These are phyloP conservation scores for Nothomitra cinnamomea DNA, from an alignment of 2,329 filamentous ascomycete species.

Conservation along the genomic window DNA sequence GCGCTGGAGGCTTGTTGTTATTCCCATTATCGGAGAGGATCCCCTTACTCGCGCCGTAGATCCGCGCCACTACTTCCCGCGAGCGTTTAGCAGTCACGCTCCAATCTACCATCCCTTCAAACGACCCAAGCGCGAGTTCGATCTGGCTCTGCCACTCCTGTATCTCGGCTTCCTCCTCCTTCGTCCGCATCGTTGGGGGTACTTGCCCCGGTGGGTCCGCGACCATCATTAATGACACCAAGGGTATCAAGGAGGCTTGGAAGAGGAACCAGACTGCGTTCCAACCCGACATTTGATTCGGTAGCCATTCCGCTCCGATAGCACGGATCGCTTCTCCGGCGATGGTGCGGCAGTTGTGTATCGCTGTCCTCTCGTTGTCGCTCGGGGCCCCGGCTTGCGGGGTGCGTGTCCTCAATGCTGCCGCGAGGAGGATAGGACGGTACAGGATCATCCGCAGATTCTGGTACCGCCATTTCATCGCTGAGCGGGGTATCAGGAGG, in stretches of 20 bases:
- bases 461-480: conserved; percentile 73
- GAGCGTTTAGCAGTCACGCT: neutral
- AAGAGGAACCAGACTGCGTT: conserved; percentile 71
- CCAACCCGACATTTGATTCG: conserved; percentile 64
- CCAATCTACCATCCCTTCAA: neutral
- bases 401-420: conserved; percentile 36
- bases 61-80: neutral
- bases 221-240: conserved; percentile 59
- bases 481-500: conserved; percentile 50
- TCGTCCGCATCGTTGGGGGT: no score
- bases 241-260: conserved; percentile 62
- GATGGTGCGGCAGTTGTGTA: conserved; percentile 51
- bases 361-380: conserved; percentile 48
- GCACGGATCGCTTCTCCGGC: conserved; percentile 56
- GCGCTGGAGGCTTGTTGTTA: no score
- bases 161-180: no score
- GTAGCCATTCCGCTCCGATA: conserved; percentile 50
- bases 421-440: conserved; percentile 50
- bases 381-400: conserved; percentile 14
- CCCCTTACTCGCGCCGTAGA: neutral
- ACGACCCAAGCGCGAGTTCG: neutral
- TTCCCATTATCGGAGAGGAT: neutral
- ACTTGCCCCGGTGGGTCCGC: conserved; percentile 13
- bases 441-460: conserved; percentile 63
- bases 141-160: neutral